Evolutionary conservation across 805 yeast species (phyloP).

Genomic region (Ogataea wickerhamii): DNA sequence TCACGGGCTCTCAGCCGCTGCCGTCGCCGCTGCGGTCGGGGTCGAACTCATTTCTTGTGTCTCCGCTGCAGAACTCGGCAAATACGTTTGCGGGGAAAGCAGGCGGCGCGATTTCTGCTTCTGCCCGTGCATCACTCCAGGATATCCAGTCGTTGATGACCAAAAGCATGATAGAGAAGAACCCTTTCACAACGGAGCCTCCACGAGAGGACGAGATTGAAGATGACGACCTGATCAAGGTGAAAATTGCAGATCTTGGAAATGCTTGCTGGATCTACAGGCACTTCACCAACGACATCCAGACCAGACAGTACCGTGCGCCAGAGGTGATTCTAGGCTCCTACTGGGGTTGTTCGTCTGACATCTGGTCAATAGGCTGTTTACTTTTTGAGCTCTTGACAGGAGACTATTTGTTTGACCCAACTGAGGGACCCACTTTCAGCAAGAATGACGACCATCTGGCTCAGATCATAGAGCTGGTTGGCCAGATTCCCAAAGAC

Average conservation of each 20-base stretch:
- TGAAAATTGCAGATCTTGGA: conserved; percentile 91
- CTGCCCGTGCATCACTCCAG: conserved; percentile 17
- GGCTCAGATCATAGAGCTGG: conserved; percentile 82
- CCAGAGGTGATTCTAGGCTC: conserved; percentile 83
- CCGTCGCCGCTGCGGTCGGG: conserved; percentile 78
- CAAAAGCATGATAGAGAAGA: conserved; percentile 34
- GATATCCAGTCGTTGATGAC: conserved; percentile 38
- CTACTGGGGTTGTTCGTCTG: conserved; percentile 93
- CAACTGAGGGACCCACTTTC: conserved; percentile 71
- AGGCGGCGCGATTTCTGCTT: conserved; percentile 6
- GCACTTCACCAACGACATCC: conserved; percentile 86
- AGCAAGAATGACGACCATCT: conserved; percentile 92
- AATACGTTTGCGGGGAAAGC: conserved; percentile 15
- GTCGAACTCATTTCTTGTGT: conserved; percentile 27
- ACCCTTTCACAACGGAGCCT: conserved; percentile 29
- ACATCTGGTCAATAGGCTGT: conserved; percentile 96
- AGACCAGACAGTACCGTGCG: conserved; percentile 87
- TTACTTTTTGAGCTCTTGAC: conserved; percentile 85
- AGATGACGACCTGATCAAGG: conserved; percentile 56
- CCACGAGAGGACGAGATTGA: conserved; percentile 36
- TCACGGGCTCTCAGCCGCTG: conserved; percentile 89
- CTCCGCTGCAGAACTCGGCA: conserved; percentile 21
- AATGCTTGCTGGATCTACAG: conserved; percentile 80
- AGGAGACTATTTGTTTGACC: conserved; percentile 93
- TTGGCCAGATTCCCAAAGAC: conserved; percentile 46